phyloP scores from a whole-genome alignment of 2,329 filamentous ascomycete genomes.

The Aspergillus tamarii region DNA sequence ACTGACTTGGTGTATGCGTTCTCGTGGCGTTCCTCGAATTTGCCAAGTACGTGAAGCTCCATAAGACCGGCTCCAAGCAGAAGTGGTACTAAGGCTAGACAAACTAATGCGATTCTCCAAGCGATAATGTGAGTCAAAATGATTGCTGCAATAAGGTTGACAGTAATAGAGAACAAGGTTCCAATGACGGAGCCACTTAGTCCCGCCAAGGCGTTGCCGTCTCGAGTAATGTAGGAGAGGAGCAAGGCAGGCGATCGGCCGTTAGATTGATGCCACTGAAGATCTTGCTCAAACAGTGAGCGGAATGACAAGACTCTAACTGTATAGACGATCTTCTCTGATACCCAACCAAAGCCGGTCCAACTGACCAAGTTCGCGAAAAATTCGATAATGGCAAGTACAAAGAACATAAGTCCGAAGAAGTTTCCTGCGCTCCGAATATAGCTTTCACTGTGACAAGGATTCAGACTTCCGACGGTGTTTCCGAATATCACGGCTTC shows the following conservation, averaged over 20 bases:
- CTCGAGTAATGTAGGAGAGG: slow-evolving; percentile 69
- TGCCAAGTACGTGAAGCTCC: slow-evolving; percentile 64
- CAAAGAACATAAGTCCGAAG: slow-evolving; percentile 63
- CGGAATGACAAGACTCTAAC: slow-evolving; percentile 67
- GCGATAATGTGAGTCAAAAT: slow-evolving; percentile 71
- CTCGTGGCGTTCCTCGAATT: slow-evolving; percentile 59
- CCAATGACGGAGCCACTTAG: slow-evolving; percentile 73
- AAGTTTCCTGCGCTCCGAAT: slow-evolving; percentile 57
- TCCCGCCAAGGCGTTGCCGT: slow-evolving; percentile 68
- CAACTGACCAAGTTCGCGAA: slow-evolving; percentile 65
- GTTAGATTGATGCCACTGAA: slow-evolving; percentile 72
- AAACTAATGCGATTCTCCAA: slow-evolving; percentile 77
- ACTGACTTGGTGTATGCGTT: slow-evolving; percentile 56
- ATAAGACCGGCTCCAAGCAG: slow-evolving; percentile 71
- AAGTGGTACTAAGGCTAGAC: slow-evolving; percentile 68
- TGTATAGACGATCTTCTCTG: slow-evolving; percentile 67
- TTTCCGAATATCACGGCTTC: slow-evolving; percentile 64
- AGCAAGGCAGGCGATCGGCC: slow-evolving; percentile 64
- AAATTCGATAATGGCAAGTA: slow-evolving; percentile 63
- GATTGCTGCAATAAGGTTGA: slow-evolving; percentile 71
- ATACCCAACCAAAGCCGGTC: slow-evolving; percentile 59
- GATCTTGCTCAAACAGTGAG: slow-evolving; percentile 66
- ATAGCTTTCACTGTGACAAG: slow-evolving; percentile 53
- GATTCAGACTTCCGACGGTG: slow-evolving; percentile 60
- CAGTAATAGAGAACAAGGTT: slow-evolving; percentile 67